Percentiles rank a stretch among this genome's conserved stretches.
Conservation (phyloP, 73 alveolate genomes). For the Symbiodinium natans region DNA sequence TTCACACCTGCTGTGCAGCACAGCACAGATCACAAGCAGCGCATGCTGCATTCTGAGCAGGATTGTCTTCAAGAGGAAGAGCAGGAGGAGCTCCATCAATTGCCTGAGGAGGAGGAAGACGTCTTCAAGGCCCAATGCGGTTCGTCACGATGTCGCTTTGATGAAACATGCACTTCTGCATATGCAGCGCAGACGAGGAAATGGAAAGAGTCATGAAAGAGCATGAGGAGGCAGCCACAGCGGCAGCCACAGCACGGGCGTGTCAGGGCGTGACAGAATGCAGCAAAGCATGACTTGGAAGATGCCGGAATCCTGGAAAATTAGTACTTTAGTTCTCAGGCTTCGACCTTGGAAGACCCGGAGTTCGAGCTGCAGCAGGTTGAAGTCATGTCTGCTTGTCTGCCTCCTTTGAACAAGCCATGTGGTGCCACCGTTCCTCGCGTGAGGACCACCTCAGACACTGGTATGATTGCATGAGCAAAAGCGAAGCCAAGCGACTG, state of each 20-base stretch:
- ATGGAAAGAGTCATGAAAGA: not conserved
- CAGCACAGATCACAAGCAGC: no score
- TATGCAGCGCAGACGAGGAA: not conserved
- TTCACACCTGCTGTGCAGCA: no score
- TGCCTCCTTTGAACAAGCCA: no score
- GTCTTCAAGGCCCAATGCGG: not conserved
- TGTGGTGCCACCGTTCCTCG: not conserved
- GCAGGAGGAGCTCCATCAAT: not conserved
- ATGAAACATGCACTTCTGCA: no score
- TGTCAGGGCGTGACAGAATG: not conserved
- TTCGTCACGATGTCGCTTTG: no score
- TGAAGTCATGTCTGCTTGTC: no score
- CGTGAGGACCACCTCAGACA: not conserved
- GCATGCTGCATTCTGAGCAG: no score
- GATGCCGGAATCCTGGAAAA: no score
- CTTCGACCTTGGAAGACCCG: not conserved
- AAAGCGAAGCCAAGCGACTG: conserved; percentile 53
- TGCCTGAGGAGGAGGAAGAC: not conserved
- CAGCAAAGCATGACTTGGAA: not conserved
- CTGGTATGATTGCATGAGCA: conserved; percentile 44
- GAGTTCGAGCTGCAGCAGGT: not conserved
- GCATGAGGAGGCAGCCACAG: not conserved
- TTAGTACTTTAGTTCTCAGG: not conserved
- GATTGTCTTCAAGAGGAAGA: not conserved
- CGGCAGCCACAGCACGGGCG: not conserved